Evolutionary conservation across 176 grass and related monocot species (phyloP), one percentile per base, ranked within the genome.

Genomic region (Hyparrhenia diplandra): DNA sequence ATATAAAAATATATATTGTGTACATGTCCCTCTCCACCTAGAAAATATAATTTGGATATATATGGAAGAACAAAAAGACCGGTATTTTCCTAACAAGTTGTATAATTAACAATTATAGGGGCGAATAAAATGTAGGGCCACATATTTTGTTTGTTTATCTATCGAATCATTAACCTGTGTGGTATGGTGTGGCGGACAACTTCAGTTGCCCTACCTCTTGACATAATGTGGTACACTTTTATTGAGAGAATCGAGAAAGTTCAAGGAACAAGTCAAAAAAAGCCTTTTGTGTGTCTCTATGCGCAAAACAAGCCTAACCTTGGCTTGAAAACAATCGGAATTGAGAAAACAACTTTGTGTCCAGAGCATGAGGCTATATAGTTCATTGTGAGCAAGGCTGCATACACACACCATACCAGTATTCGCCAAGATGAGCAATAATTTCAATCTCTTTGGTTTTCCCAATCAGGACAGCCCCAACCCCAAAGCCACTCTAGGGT

Each of bases 141-240:
- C 23, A 37, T 0, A 25, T 13, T 20, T 40, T 43, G 5, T 23
- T 37, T 36, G n/a, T 67, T 27, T 11, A 11, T 10, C 37, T 37
- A 25, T 4, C 9, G 27, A 76, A 85, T 81, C 73, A 76, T 79
- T 71, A 65, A 77, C 58, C 16, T 21, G 4, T 5, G 39, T 75
- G 66, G 4, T 4, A 40, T 65, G 66, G 17, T 30, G 30, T 42
- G 66, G 31, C 12, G 4, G 62, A 61, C 58, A 75, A 67, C 74
- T 30, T 24, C 21, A 51, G 34, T 25, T 55, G 13, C n/a, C 41
- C 21, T 85, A 46, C 14, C 10, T 13, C 32, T 75, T 2, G 0
- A 55, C 21, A 71, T 64, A 85, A 73, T 13, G 65, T 75, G 69
- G 20, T 0, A 30, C 23, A 35, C 11, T 77, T 91, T 82, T 90